These are phyloP conservation scores for Penicillium coprophilum DNA, from an alignment of 495 filamentous ascomycete genomes.

Conservation along the genomic window DNA sequence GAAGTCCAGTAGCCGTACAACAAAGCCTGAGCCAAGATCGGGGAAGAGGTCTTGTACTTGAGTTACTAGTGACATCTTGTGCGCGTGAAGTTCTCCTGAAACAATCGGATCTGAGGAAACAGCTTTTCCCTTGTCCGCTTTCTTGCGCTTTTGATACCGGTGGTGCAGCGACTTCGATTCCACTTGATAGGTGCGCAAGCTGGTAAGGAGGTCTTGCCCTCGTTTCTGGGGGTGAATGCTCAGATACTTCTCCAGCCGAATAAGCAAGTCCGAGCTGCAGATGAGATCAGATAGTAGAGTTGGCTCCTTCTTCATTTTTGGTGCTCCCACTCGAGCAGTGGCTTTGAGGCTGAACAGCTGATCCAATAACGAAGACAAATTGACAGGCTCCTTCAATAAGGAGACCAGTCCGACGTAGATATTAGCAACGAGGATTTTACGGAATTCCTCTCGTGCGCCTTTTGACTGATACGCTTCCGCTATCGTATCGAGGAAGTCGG, in stretches of 20 bases:
- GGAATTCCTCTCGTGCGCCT: constrained; percentile 52
- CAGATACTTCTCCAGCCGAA: constrained; percentile 56
- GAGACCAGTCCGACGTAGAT: constrained; percentile 70
- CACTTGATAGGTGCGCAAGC: constrained; percentile 46
- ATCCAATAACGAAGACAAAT: constrained; percentile 70
- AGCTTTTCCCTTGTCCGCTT: constrained; percentile 68
- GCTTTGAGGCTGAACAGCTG: constrained; percentile 78
- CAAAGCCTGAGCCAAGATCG: constrained; percentile 78
- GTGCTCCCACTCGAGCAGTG: constrained; percentile 54
- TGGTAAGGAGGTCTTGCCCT: constrained; percentile 41
- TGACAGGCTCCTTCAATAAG: constrained; percentile 63
- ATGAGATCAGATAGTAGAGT: constrained; percentile 48
- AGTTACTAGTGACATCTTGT: constrained; percentile 78
- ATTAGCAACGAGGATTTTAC: constrained; percentile 63
- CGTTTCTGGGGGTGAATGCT: constrained; percentile 49
- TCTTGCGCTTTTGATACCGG: constrained; percentile 56
- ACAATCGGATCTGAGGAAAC: constrained; percentile 42
- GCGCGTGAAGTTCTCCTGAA: constrained; percentile 64
- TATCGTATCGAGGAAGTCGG: constrained; percentile 80
- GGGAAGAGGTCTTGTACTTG: constrained; percentile 94
- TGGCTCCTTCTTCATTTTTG: constrained; percentile 39
- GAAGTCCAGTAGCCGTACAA: constrained; percentile 74
- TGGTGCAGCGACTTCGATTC: constrained; percentile 53
- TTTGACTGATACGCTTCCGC: constrained; percentile 59
- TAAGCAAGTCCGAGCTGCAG: constrained; percentile 42